phyloP scores from a whole-genome alignment of 75 land plant genomes.

The Ceratopteris richardii region DNA sequence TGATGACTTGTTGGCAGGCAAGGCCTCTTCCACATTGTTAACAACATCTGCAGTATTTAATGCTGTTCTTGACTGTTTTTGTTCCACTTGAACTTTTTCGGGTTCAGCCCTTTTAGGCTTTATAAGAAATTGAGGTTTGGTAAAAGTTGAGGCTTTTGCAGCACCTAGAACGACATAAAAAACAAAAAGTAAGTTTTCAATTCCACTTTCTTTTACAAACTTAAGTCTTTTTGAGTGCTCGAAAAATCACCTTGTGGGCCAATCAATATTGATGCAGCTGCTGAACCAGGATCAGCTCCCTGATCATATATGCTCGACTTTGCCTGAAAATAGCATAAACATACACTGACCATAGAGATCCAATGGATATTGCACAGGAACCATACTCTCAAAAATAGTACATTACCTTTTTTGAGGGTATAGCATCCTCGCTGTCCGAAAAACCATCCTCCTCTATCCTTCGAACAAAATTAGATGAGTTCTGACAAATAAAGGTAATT shows the following conservation, averaged over 20 bases:
- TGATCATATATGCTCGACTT: background rate
- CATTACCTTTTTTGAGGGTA: background rate
- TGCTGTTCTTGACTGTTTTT: background rate
- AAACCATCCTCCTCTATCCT: constrained; percentile 52
- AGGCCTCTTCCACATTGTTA: background rate
- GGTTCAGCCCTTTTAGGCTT: background rate
- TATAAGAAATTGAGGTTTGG: background rate
- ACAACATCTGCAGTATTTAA: too few relatives aligned
- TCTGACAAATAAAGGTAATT: constrained; percentile 17
- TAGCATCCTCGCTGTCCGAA: constrained; percentile 19
- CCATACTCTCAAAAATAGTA: background rate
- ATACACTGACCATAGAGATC: background rate
- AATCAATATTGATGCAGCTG: background rate
- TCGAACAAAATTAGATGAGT: constrained; percentile 36
- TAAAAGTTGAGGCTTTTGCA: background rate
- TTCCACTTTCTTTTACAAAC: background rate
- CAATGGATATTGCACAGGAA: background rate
- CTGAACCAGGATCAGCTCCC: too few relatives aligned
- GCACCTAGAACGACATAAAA: background rate
- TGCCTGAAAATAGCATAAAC: background rate
- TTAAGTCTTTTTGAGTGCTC: background rate
- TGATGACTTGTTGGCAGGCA: background rate
- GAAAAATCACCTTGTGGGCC: background rate
- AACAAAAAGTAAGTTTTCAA: background rate
- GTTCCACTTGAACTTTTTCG: background rate